These are phyloP conservation scores for Bruguiera hainesii DNA, from an alignment of 441 rosid genomes.

Conservation along the genomic window DNA sequence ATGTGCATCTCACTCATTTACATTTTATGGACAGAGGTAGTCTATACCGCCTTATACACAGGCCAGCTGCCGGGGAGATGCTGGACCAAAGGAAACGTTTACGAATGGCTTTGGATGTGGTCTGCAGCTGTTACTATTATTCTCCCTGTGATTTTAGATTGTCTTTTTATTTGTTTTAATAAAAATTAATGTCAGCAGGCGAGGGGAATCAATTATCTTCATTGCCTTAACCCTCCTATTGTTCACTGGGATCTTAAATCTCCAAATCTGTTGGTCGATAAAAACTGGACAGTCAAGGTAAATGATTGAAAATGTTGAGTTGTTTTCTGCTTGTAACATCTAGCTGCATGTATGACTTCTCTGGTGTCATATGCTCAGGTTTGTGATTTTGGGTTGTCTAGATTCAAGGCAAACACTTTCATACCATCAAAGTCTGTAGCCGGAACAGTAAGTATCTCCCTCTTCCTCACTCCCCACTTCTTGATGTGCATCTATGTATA, in stretches of 20 bases:
- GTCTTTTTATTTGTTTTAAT: not conserved
- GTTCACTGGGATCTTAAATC: conserved; percentile 99
- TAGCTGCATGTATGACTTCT: conserved; percentile 10
- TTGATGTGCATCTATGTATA: too few species aligned
- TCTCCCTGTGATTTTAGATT: conserved; percentile 7
- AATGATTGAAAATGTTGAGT: not conserved
- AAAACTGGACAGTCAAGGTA: conserved; percentile 96
- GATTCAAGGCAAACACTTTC: conserved; percentile 90
- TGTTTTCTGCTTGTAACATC: not conserved
- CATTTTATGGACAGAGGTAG: conserved; percentile 66
- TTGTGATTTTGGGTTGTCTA: conserved; percentile 93
- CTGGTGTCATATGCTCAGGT: conserved; percentile 45
- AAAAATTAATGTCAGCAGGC: conserved; percentile 55
- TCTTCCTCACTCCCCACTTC: not conserved
- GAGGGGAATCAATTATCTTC: conserved; percentile 94
- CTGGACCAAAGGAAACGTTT: conserved; percentile 82
- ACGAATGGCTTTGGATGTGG: conserved; percentile 97
- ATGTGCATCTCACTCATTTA: conserved; percentile 10
- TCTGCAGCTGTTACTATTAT: conserved; percentile 30
- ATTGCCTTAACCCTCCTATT: conserved; percentile 81
- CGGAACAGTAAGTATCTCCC: conserved; percentile 71
- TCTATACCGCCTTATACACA: conserved; percentile 80
- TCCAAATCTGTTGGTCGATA: conserved; percentile 93
- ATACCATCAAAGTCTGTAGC: conserved; percentile 95
- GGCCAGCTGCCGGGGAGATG: conserved; percentile 80